Evolutionary conservation across 2,329 filamentous ascomycete species (phyloP).

Genomic region (Zopfia rhizophila): DNA sequence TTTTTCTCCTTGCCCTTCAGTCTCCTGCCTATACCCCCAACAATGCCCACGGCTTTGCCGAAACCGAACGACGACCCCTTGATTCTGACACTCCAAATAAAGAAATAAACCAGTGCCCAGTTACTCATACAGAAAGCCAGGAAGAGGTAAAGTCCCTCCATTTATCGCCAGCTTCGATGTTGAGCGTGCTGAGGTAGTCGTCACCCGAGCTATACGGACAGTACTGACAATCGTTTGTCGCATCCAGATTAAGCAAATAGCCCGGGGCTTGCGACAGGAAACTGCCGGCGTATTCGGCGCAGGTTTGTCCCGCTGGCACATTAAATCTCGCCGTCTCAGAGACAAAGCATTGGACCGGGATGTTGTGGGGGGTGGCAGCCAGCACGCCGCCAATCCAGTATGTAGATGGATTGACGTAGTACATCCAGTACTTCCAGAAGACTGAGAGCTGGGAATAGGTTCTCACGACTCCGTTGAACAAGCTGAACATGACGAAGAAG

Average conservation of each 20-base stretch:
- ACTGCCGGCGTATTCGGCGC: slow-evolving; percentile 69
- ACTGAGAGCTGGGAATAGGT: slow-evolving; percentile 72
- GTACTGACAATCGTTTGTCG: slow-evolving; percentile 71
- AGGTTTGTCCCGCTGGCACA: slow-evolving; percentile 72
- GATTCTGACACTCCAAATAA: slow-evolving; percentile 78
- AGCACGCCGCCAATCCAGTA: slow-evolving; percentile 79
- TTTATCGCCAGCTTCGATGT: slow-evolving; percentile 68
- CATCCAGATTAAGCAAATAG: slow-evolving; percentile 71
- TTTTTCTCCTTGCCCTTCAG: slow-evolving; percentile 22
- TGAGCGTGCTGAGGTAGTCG: slow-evolving; percentile 72
- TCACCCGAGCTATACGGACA: slow-evolving; percentile 74
- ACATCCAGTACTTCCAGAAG: slow-evolving; percentile 80
- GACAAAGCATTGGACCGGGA: slow-evolving; percentile 56
- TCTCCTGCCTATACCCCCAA: slow-evolving; percentile 48
- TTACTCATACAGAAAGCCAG: slow-evolving; percentile 76
- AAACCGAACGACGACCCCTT: slow-evolving; percentile 77
- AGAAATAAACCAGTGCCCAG: slow-evolving; percentile 79
- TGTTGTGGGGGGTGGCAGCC: slow-evolving; percentile 67
- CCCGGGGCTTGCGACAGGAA: slow-evolving; percentile 68
- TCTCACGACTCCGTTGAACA: slow-evolving; percentile 82
- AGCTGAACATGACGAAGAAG: slow-evolving; percentile 80
- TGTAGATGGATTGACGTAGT: slow-evolving; percentile 74
- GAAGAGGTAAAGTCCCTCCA: slow-evolving; percentile 79
- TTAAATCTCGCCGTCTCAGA: slow-evolving; percentile 73
- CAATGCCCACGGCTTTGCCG: slow-evolving; percentile 63